A percentile compares a stretch with the other conserved stretches of the same genome.
phyloP scores from a whole-genome alignment of 257 asterid species.

The Knoxia roxburghii region DNA sequence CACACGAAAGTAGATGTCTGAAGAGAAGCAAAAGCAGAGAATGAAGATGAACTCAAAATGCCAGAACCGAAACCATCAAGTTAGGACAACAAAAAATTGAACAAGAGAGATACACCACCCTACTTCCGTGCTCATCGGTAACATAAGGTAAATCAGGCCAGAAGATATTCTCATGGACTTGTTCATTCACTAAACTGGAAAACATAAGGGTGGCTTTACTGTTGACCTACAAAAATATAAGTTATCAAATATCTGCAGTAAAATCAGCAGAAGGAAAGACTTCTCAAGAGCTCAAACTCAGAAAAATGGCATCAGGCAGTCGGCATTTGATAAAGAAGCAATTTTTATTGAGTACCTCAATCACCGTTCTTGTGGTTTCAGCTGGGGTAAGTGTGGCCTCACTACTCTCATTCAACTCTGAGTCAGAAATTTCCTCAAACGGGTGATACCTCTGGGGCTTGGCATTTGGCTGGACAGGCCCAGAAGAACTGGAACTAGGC shows the following conservation, averaged over 20 bases:
- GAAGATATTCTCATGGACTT: constrained; percentile 84
- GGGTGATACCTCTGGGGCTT: constrained; percentile 98
- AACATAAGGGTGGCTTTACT: constrained; percentile 89
- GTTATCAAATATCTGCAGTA: constrained; percentile 7
- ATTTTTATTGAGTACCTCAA: constrained; percentile 46
- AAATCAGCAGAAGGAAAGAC: not conserved
- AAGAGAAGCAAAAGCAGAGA: constrained; percentile 24
- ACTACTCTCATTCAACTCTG: constrained; percentile 43
- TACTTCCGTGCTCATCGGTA: constrained; percentile 95
- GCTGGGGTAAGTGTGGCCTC: constrained; percentile 70
- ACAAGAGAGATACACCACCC: constrained; percentile 28
- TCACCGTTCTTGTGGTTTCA: constrained; percentile 70
- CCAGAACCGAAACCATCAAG: constrained; percentile 1
- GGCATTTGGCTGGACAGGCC: constrained; percentile 66
- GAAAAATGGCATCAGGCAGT: not conserved
- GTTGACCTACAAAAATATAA: constrained; percentile 65
- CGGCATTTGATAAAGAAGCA: not conserved
- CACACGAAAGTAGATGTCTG: constrained; percentile 96
- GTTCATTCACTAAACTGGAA: constrained; percentile 64
- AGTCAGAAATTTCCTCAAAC: constrained; percentile 73
- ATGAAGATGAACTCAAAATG: constrained; percentile 3
- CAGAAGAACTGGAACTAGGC: constrained; percentile 54
- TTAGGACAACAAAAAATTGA: constrained; percentile 4
- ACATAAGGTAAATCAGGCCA: constrained; percentile 96
- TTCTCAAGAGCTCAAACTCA: not conserved